These are phyloP conservation scores for Adansonia grandidieri DNA, from an alignment of 441 rosid species.

Conservation along the genomic window DNA sequence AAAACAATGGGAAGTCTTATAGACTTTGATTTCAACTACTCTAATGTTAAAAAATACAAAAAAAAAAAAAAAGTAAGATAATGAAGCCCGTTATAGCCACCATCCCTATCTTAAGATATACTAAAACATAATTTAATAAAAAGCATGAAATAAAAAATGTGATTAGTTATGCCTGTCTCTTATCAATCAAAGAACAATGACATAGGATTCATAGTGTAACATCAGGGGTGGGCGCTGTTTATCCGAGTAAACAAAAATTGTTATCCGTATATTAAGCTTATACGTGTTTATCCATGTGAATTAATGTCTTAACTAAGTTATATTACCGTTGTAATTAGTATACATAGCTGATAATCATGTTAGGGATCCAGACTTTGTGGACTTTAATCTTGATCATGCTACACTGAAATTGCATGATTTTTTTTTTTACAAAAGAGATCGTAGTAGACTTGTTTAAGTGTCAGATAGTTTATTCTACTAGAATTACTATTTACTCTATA, in stretches of 20 bases:
- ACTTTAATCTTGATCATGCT: neutral
- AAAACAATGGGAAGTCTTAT: neutral
- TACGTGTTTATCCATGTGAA: neutral
- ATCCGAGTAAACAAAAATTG: neutral
- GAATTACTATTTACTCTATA: too few relatives aligned
- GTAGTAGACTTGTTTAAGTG: too few relatives aligned
- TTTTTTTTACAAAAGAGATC: neutral
- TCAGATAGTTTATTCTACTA: too few relatives aligned
- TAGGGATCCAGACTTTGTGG: neutral
- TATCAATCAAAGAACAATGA: constrained; percentile 3
- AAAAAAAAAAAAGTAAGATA: neutral
- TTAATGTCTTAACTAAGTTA: neutral
- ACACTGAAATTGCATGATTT: neutral
- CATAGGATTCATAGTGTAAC: neutral
- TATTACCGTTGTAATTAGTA: constrained; percentile 7
- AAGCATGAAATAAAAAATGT: neutral
- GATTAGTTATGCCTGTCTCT: constrained; percentile 19
- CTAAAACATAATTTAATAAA: neutral
- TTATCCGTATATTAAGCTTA: neutral
- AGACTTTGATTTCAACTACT: constrained; percentile 20
- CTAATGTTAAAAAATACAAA: neutral
- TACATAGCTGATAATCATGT: neutral
- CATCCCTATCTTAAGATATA: neutral
- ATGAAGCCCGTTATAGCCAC: constrained; percentile 10
- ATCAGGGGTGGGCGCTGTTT: neutral